Evolutionary conservation across 2,329 filamentous ascomycete genomes (phyloP).

Genomic region (Purpureocillium takamizusanense): DNA sequence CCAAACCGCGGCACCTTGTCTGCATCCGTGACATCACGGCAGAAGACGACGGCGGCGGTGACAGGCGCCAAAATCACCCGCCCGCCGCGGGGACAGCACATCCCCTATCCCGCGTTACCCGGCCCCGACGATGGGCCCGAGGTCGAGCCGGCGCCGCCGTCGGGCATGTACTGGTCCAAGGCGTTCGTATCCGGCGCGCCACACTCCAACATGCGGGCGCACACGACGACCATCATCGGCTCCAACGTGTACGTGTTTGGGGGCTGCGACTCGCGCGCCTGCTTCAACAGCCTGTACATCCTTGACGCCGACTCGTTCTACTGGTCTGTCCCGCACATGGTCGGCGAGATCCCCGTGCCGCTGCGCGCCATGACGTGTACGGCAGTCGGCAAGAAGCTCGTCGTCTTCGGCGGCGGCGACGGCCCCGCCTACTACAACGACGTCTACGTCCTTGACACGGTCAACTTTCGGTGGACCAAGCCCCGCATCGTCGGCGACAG

Average conservation of each 20-base stretch:
- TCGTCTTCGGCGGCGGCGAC: constrained; percentile 62
- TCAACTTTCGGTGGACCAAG: constrained; percentile 58
- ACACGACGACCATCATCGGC: constrained; percentile 57
- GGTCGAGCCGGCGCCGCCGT: constrained; percentile 53
- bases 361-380: constrained; percentile 65
- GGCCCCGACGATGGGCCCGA: constrained; percentile 48
- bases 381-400: constrained; percentile 60
- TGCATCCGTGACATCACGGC: constrained; percentile 9
- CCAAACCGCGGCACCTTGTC: constrained; percentile 17
- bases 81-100: constrained; percentile 30
- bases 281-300: constrained; percentile 62
- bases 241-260: constrained; percentile 62
- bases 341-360: constrained; percentile 55
- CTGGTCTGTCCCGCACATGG: constrained; percentile 57
- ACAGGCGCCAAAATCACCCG: constrained; percentile 10
- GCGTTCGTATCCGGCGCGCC: constrained; percentile 54
- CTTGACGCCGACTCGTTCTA: constrained; percentile 62
- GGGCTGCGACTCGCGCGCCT: constrained; percentile 56
- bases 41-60: not conserved
- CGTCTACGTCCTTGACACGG: constrained; percentile 62
- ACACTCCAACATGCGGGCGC: constrained; percentile 54
- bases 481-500: constrained; percentile 51
- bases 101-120: constrained; percentile 46
- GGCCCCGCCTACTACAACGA: constrained; percentile 65
- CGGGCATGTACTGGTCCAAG: constrained; percentile 65